A percentile compares a stretch with the other conserved stretches of the same genome.
phyloP scores from a whole-genome alignment of 2,329 filamentous ascomycete genomes.

The Colletotrichum lini region DNA sequence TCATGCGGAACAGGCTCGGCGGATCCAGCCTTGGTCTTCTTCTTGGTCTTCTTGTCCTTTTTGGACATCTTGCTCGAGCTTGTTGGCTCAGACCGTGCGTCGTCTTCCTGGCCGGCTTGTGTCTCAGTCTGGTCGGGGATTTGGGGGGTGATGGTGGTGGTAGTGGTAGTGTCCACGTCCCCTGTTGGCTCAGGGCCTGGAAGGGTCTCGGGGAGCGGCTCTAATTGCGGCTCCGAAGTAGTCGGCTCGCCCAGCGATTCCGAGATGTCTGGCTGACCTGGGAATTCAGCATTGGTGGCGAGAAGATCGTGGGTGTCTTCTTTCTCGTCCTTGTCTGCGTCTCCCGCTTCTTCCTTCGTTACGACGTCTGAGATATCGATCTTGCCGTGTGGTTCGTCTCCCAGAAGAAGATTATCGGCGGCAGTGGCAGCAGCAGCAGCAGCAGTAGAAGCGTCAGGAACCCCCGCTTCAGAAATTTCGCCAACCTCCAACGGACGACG shows the following conservation, averaged over 20 bases:
- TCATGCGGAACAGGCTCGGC: slow-evolving; percentile 21
- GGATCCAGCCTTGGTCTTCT: slow-evolving; percentile 35
- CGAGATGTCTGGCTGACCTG: slow-evolving; percentile 25
- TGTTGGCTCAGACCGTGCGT: slow-evolving; percentile 35
- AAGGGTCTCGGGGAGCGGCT: slow-evolving; percentile 29
- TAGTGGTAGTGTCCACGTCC: slow-evolving; percentile 18
- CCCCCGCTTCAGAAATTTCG: slow-evolving; percentile 41
- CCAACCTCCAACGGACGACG: slow-evolving; percentile 19
- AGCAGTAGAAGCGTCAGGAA: slow-evolving; percentile 27
- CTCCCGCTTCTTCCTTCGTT: slow-evolving; percentile 46
- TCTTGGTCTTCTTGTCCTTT: slow-evolving; percentile 45
- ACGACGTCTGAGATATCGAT: slow-evolving; percentile 45
- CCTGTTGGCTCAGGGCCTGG: slow-evolving; percentile 28
- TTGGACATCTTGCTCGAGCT: slow-evolving; percentile 45
- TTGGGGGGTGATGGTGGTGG: neutral
- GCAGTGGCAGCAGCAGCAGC: too few relatives aligned
- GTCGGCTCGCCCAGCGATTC: slow-evolving; percentile 36
- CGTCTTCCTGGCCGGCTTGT: slow-evolving; percentile 19
- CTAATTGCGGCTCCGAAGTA: slow-evolving; percentile 31
- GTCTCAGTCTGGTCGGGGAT: slow-evolving; percentile 25
- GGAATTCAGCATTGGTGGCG: slow-evolving; percentile 31
- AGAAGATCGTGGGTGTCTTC: slow-evolving; percentile 12
- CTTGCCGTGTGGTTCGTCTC: slow-evolving; percentile 48
- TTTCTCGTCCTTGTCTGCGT: slow-evolving; percentile 49
- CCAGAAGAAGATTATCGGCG: slow-evolving; percentile 35